Base-by-base conservation (phyloP, 768 basidiomycete species). In the Clitopilus passeckerianus region DNA sequence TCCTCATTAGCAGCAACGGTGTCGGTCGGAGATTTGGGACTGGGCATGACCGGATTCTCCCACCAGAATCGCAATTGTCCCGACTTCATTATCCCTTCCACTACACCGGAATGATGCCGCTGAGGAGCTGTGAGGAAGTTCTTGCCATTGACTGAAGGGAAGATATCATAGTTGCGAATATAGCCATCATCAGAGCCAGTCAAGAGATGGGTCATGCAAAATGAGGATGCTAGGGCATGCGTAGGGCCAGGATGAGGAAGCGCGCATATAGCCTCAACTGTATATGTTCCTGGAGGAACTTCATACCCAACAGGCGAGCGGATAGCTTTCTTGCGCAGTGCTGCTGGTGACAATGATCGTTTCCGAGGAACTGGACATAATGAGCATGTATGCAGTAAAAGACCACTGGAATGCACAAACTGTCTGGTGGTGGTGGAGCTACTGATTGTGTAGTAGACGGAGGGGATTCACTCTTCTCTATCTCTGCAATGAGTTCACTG, bases 111-210 rank as follows among this genome's bases (percentile, higher is more conserved):
- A 63, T 95, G 91, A 60, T 90, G 87, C 59, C 93, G 78, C 70
- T 95, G 94, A 50, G 92, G 93, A 16, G 93, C 90, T 22, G 89
- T 94, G 63, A 97, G 80, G 65, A 92, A 88, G 34, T 84, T 84
- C 68, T 91, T 91, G 58, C 94, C 87, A 70, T 98, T 98, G 41
- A 93, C 88, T 37, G 91, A 86, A 41, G 89, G 70, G 72, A 93
- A 97, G 53, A 96, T 84, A 71, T 98, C 93, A 74, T 95, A 98
- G 75, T 92, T 84, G 35, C 95, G 85, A 46, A 98, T 89, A 64
- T 93, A 95, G 8, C 95, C 95, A 69, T 98, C 95, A 64, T 96
- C 90, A 12, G 91, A 92, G 34, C 95, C 95, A 14, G 95, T 95
- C 33, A 96, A 72, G 20, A 97, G 77, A 69, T 95, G 92, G 18